Base-by-base conservation (phyloP, 495 filamentous ascomycete genomes). In the Chaetomium fimeti region DNA sequence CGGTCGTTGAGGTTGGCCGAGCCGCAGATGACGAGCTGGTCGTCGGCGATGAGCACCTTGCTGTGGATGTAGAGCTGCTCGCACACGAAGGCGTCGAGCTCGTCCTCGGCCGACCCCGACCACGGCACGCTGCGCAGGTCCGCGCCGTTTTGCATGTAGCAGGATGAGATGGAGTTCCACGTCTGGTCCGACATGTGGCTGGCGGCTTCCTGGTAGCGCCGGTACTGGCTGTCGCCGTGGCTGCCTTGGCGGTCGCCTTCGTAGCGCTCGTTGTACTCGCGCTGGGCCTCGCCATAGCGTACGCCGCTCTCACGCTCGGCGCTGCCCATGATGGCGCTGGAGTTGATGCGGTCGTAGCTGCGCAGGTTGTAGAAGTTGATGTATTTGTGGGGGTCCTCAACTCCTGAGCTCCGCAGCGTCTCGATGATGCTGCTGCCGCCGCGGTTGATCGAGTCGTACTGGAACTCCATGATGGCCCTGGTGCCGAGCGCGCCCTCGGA, bases 291-390 rank as follows among this genome's bases (percentile, higher is more conserved):
- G 55, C 89, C 86, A 70, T 95, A 96, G 56, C 79, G 76, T 12
- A 95, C 88, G 43, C 92, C 91, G 53, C 85, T 86, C 40, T 81
- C 74, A 27, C 82, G 74, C 72, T 95, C 89, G 1, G 82, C 88
- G 13, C 81, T 73, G n/a, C 77, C 68, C 83, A 94, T 84, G 12
- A 85, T 75, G 2, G 75, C 77, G 40, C 85, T 88, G 20, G 79
- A 81, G 75, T 97, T 96, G 75, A 98, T 90, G 15, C 92, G 88
- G 72, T 98, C 93, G 73, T 94, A 97, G 73, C 87, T 96, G 48
- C 93, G 85, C 16, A 98, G 82, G 75, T 98, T 98, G 80, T 96
- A 98, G 80, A 97, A 98, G 29, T 89, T 84, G 69, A 98, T 95
- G 76, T 96, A 97, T 16, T 90, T 81, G 71, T 85, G 85, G 42